phyloP scores from a whole-genome alignment of 1,139 yeast genomes.

The Scheffersomyces cryptocercus region DNA sequence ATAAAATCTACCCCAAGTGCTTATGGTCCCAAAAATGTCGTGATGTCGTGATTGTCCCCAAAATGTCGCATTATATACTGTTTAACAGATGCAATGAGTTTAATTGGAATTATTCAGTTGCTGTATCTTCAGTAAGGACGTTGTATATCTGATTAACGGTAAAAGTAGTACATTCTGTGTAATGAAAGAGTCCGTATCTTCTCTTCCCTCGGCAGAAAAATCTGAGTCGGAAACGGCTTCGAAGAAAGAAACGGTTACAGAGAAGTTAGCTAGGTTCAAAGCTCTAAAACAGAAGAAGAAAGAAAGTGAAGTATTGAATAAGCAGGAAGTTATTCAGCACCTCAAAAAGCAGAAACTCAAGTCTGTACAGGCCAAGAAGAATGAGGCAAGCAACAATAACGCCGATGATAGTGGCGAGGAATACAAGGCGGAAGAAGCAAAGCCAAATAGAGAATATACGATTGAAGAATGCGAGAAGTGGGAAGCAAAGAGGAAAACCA shows the following conservation, averaged over 20 bases:
- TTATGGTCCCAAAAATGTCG: no score
- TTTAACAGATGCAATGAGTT: no score
- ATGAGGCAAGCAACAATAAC: neutral
- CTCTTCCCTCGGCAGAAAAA: neutral
- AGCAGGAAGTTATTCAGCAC: conserved; percentile 19
- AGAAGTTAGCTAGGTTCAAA: conserved; percentile 12
- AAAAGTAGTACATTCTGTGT: no score
- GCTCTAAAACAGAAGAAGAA: conserved; percentile 16
- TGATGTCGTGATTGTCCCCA: no score
- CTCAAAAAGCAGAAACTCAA: conserved; percentile 12
- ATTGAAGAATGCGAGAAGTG: conserved; percentile 70
- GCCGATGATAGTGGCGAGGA: conserved; percentile 10
- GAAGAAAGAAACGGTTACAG: neutral
- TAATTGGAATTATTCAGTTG: no score
- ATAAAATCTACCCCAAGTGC: no score
- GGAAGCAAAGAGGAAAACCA: conserved; percentile 45
- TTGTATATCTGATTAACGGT: no score
- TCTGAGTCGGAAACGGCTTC: neutral
- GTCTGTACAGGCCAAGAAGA: conserved; percentile 7
- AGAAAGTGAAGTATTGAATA: conserved; percentile 20
- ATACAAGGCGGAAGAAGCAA: conserved; percentile 31
- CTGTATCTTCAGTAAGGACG: no score
- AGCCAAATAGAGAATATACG: conserved; percentile 61
- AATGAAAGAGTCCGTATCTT: no score
- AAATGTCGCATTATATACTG: no score